Base-by-base conservation (phyloP, 2,329 filamentous ascomycete species). In the Paecilomyces dactylethromorphus region DNA sequence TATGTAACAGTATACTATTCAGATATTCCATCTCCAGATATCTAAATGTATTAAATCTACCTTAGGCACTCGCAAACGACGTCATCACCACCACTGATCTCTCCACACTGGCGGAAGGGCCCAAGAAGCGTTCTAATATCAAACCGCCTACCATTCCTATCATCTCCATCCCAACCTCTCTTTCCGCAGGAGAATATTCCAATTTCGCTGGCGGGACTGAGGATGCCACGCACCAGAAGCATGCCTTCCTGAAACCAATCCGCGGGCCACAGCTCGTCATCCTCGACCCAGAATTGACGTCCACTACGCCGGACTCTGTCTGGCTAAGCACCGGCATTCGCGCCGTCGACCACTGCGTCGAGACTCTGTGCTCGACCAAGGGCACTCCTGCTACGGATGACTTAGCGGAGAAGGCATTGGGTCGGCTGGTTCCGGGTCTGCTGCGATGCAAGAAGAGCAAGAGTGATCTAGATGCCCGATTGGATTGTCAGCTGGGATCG, bases 301-400 rank as follows among this genome's bases (percentile, higher is more conserved):
- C 73, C 1, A 80, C 79, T 0, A 86, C 83, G 0, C 84, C 84
- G 0, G 70, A 74, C 0, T 71, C 72, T 21, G 74, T 84, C 21
- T 87, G 84, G 84, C 71, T 86, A 1, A 81, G 79, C 51, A 84
- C 82, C 0, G 84, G 85, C 0, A 74, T 86, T 7, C 74, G 83
- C 8, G 78, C 80, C 0, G 76, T 86, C 0, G 83, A 86, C 63
- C 83, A 85, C 64, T 85, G 82, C 58, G 78, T 86, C 3, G 83
- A 86, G 68, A 80, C 79, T 1, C 66, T 82, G 3, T 83, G 80
- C 61, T 79, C 78, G 0, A 65, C 77, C 1, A 62, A 66, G 1
- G 66, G 66, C 1, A 55, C 68, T 66, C 10, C 76, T 0, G 65
- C 66, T n/a, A 71, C 70, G 5, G 77, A 80, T 10, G 65, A 68